Base-by-base conservation (phyloP, 768 basidiomycete genomes). In the Phylloporus arenicola region DNA sequence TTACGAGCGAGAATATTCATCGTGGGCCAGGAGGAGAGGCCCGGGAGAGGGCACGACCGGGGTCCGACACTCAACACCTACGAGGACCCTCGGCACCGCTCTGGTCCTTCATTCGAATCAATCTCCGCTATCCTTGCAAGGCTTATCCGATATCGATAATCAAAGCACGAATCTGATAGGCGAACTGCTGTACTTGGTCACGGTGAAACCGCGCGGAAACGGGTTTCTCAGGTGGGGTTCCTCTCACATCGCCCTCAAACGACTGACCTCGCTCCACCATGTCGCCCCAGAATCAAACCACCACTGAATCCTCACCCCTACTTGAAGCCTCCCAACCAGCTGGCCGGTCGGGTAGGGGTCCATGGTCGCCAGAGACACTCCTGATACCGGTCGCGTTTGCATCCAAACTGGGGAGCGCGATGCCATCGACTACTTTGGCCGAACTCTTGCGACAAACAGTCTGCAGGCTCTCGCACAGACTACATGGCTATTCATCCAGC, bases 11-110 rank as follows among this genome's bases (percentile, higher is more conserved):
- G 24, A 24, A 24, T 24, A 4, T 24, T 24, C 24, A 24, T 24
- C 3, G 24, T 3, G 24, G 3, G 6, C 24, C 6, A 24, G 4
- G 24, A 3, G 3, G 1, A 24, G 3, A 3, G 3, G 7, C 24
- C 24, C 24, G 4, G 7, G 24, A 4, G 24, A 24, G 24, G 24
- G 3, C 7, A 24, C 24, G 24, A 24, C 24, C 7, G 24, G 24
- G 7, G 24, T 6, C 3, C 24, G 24, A 6, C 7, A 24, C 7
- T 24, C 24, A 4, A 24, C 24, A 24, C 4, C 24, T 24, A 4
- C 70, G 12, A 75, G 51, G 13, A n/a, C n/a, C n/a, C n/a, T 60
- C 54, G 4, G 68, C 70, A 3, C 72, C 39, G 12, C 54, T 29
- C n/a, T n/a, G n/a, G n/a, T n/a, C n/a, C n/a, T n/a, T n/a, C n/a